A percentile compares a stretch with the other conserved stretches of the same genome.
These are phyloP conservation scores for Selaginella moellendorffii DNA, from an alignment of 75 land plant genomes.

Conservation along the genomic window DNA sequence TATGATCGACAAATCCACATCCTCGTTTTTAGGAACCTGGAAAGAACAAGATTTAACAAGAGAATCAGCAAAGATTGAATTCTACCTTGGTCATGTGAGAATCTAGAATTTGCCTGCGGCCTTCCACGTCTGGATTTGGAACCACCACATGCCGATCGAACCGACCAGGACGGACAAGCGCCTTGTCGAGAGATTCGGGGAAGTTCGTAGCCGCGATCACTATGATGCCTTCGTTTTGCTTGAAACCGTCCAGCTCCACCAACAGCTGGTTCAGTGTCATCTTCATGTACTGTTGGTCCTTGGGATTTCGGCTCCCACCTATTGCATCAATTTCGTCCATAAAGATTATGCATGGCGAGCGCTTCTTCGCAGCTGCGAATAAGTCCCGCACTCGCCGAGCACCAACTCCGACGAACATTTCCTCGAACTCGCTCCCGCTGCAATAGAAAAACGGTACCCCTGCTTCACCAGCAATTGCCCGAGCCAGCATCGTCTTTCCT, in stretches of 20 bases:
- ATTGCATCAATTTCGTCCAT: slow-evolving; percentile 99
- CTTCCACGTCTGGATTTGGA: slow-evolving; percentile 99
- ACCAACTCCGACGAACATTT: slow-evolving; percentile 99
- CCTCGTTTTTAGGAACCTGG: slow-evolving; percentile 83
- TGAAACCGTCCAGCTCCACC: slow-evolving; percentile 96
- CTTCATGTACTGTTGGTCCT: slow-evolving; percentile 95
- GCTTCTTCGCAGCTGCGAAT: slow-evolving; percentile 90
- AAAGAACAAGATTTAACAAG: neutral
- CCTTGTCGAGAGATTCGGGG: slow-evolving; percentile 91
- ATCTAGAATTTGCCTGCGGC: slow-evolving; percentile 91
- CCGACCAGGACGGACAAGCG: slow-evolving; percentile 88
- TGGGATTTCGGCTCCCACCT: slow-evolving; percentile 91
- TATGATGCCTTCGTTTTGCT: slow-evolving; percentile 97
- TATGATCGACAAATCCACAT: slow-evolving; percentile 81
- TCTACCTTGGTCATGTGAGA: slow-evolving; percentile 88
- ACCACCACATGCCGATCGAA: slow-evolving; percentile 98
- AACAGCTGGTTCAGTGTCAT: slow-evolving; percentile 96
- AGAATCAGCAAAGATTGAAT: neutral
- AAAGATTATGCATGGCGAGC: slow-evolving; percentile 88
- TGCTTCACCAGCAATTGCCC: slow-evolving; percentile 99
- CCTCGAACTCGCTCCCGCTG: slow-evolving; percentile 99
- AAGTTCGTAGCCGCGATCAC: slow-evolving; percentile 99
- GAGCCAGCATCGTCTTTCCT: slow-evolving; percentile 92
- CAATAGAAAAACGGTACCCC: slow-evolving; percentile 96
- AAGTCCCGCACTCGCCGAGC: slow-evolving; percentile 88